These are phyloP conservation scores for Boeremia lycopersici DNA, from an alignment of 2,329 filamentous ascomycete species.

Conservation along the genomic window DNA sequence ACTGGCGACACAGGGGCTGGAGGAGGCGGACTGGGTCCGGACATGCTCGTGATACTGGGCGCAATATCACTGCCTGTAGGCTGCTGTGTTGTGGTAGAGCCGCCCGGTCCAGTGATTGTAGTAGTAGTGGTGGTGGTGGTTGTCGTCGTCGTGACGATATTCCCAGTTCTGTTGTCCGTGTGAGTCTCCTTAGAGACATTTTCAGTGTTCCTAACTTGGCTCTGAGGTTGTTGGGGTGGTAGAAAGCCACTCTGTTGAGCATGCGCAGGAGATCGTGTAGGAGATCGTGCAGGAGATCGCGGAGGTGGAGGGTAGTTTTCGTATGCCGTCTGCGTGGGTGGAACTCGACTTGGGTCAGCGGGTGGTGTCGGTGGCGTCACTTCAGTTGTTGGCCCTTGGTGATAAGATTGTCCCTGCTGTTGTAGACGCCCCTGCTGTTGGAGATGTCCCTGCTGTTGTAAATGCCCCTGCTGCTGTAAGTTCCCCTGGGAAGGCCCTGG, in stretches of 20 bases:
- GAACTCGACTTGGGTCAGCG: constrained; percentile 4
- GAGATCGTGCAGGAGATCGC: constrained; percentile 2
- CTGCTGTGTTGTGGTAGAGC: constrained; percentile 41
- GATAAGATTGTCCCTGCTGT: background rate
- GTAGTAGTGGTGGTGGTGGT: constrained; percentile 47
- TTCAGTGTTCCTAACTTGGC: constrained; percentile 25
- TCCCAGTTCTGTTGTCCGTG: constrained; percentile 39
- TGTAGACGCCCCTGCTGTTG: background rate
- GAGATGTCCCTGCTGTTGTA: constrained; percentile 5
- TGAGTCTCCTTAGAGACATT: constrained; percentile 39
- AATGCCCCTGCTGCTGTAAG: background rate
- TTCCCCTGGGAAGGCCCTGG: constrained; percentile 4
- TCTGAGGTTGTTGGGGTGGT: constrained; percentile 2
- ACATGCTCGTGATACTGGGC: constrained; percentile 37
- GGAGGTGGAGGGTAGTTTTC: constrained; percentile 11
- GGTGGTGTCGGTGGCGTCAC: constrained; percentile 35
- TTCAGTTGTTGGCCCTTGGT: constrained; percentile 13
- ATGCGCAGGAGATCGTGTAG: background rate
- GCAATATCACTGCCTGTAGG: constrained; percentile 27
- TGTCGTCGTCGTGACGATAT: constrained; percentile 44
- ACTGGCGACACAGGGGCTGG: constrained; percentile 30
- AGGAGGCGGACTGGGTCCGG: constrained; percentile 42
- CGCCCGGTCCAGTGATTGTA: constrained; percentile 43
- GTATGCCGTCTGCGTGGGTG: constrained; percentile 4
- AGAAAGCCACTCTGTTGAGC: constrained; percentile 2